Conservation (phyloP, 2,329 filamentous ascomycete genomes). For the Lojkania enalia region DNA sequence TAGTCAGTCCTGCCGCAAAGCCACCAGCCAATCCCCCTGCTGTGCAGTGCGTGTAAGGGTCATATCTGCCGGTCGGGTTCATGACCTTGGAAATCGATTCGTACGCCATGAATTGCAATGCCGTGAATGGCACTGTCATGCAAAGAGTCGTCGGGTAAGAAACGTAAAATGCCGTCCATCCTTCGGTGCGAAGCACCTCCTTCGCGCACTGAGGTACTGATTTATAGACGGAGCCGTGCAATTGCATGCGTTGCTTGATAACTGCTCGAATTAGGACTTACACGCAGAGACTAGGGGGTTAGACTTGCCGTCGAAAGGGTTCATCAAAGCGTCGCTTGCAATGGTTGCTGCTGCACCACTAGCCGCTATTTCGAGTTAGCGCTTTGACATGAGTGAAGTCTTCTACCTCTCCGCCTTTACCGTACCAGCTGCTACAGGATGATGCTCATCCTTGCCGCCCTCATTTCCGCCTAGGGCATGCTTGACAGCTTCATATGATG, state of each 20-base stretch:
- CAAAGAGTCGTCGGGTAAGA: constrained; percentile 97
- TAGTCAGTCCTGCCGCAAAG: constrained; percentile 89
- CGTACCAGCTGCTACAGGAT: constrained; percentile 87
- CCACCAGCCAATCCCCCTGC: constrained; percentile 92
- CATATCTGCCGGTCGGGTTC: constrained; percentile 84
- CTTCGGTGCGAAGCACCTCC: constrained; percentile 85
- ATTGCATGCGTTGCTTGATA: constrained; percentile 99
- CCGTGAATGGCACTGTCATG: constrained; percentile 98
- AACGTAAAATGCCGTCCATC: constrained; percentile 90
- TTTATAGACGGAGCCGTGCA: constrained; percentile 91
- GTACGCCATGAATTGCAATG: constrained; percentile 95
- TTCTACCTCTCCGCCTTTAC: constrained; percentile 21
- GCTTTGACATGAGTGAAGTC: constrained; percentile 13
- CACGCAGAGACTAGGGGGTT: constrained; percentile 7
- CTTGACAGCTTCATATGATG: constrained; percentile 96
- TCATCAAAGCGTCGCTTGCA: constrained; percentile 97
- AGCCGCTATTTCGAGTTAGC: constrained; percentile 65
- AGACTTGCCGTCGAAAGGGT: constrained; percentile 88
- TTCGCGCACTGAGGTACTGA: constrained; percentile 85
- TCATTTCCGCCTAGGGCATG: constrained; percentile 93
- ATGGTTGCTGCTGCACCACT: constrained; percentile 96
- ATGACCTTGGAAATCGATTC: constrained; percentile 93
- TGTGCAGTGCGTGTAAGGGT: constrained; percentile 89
- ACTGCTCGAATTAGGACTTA: constrained; percentile 59
- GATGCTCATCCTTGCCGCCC: constrained; percentile 81